Evolutionary conservation across 2,329 filamentous ascomycete species (phyloP).

Genomic region (Exophiala xenobiotica): DNA sequence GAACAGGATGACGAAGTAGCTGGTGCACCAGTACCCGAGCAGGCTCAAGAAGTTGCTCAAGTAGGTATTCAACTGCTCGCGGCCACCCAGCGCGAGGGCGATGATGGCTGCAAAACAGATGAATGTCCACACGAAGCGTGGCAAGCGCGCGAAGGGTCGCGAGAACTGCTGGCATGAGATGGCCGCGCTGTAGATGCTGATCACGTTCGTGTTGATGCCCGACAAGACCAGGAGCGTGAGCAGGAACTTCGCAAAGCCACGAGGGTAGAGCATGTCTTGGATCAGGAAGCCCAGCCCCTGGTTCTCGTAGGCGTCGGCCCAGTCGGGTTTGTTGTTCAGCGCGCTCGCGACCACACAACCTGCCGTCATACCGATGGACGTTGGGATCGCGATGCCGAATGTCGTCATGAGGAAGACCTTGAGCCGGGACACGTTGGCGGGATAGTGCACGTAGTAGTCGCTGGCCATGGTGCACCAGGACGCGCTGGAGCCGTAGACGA

Average conservation of each 20-base stretch:
- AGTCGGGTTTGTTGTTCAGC: slow-evolving; percentile 43
- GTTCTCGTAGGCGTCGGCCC: slow-evolving; percentile 40
- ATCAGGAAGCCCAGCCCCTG: slow-evolving; percentile 49
- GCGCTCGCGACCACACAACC: slow-evolving; percentile 47
- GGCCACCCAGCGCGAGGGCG: slow-evolving; percentile 45
- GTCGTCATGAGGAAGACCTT: slow-evolving; percentile 47
- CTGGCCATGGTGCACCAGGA: slow-evolving; percentile 31
- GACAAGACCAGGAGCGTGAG: slow-evolving; percentile 42
- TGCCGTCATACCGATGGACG: slow-evolving; percentile 50
- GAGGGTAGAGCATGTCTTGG: slow-evolving; percentile 46
- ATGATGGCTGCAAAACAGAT: slow-evolving; percentile 49
- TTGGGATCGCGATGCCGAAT: slow-evolving; percentile 50
- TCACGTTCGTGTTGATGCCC: slow-evolving; percentile 50
- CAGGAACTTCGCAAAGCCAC: slow-evolving; percentile 48
- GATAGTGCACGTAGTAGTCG: slow-evolving; percentile 33
- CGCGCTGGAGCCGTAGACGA: slow-evolving; percentile 26
- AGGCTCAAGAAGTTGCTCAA: slow-evolving; percentile 51
- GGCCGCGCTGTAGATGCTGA: slow-evolving; percentile 42
- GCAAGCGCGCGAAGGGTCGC: slow-evolving; percentile 44
- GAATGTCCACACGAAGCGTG: slow-evolving; percentile 51
- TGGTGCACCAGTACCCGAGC: slow-evolving; percentile 53
- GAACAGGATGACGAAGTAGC: slow-evolving; percentile 51
- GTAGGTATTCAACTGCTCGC: slow-evolving; percentile 45
- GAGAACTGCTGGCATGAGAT: slow-evolving; percentile 43
- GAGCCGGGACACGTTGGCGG: slow-evolving; percentile 19